phyloP scores from a whole-genome alignment of 352 stramenopile genomes.

The Phytophthora tentaculata region DNA sequence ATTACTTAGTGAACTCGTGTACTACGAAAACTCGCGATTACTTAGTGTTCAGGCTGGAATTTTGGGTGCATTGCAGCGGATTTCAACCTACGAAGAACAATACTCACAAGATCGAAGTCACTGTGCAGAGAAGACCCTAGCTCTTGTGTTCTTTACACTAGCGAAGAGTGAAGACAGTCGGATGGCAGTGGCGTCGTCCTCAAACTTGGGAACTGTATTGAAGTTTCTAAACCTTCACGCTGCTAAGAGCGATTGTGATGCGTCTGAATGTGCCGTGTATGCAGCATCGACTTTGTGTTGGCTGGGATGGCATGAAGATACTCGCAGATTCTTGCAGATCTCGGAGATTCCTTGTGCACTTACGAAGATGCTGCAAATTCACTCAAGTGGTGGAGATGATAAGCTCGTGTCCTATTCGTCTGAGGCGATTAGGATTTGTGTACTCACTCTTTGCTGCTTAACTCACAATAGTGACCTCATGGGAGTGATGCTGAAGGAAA shows the following conservation, averaged over 20 bases:
- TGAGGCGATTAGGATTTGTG: constrained; percentile 45
- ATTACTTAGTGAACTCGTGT: constrained; percentile 57
- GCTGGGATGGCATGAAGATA: constrained; percentile 70
- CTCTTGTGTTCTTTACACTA: constrained; percentile 63
- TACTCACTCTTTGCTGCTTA: constrained; percentile 71
- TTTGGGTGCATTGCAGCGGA: constrained; percentile 50
- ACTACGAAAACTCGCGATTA: constrained; percentile 57
- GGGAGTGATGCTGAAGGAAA: constrained; percentile 53
- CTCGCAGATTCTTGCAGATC: constrained; percentile 38
- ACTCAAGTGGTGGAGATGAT: constrained; percentile 3
- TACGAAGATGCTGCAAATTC: constrained; percentile 42
- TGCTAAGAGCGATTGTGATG: constrained; percentile 31
- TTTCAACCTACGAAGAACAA: constrained; percentile 26
- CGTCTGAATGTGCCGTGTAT: constrained; percentile 42
- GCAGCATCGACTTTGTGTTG: constrained; percentile 58
- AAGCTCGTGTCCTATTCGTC: constrained; percentile 28
- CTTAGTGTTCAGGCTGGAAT: constrained; percentile 62
- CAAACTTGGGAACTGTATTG: constrained; percentile 43
- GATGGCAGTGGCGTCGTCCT: constrained; percentile 40
- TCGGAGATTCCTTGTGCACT: constrained; percentile 43
- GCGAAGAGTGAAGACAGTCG: constrained; percentile 56
- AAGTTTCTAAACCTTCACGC: constrained; percentile 41
- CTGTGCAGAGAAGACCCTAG: constrained; percentile 39
- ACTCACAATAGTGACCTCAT: constrained; percentile 47
- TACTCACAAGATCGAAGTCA: neutral